Evolutionary conservation across 2,329 filamentous ascomycete species (phyloP), one percentile per base, ranked within the genome.

Genomic region (Xylaria sp.): DNA sequence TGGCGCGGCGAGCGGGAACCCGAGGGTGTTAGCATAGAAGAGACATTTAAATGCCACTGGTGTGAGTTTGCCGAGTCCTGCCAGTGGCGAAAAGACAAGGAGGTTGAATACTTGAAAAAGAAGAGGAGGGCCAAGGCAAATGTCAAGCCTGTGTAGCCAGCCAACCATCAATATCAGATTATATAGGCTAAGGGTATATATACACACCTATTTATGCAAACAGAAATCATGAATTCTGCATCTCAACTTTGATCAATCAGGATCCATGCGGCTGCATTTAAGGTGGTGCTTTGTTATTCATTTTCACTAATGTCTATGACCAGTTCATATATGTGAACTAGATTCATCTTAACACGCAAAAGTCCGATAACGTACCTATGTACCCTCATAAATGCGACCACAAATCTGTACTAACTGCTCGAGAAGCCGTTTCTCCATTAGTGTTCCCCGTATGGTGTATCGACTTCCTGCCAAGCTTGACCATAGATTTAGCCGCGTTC

Each of bases 51-150:
- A 78, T 98, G 95, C 77, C 82, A 88, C 22, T 88, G 85, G 27
- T 98, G 95, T 75, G 93, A 97, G 71, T 97, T 97, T 77, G 87
- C 85, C 0, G 89, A 92, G 2, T 84, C 82, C 1, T 98, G 95
- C 77, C 85, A 86, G 13, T 98, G 95, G 95, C 84, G 94, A 42
- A 83, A 86, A 72, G 83, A 84, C 11, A 90, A 92, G 78, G 88
- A 94, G 61, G 84, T 88, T 67, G 88, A 91, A 75, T 70, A 73
- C 29, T 47, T 75, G 38, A 69, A 59, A 36, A 72, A 69, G 56
- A 73, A 68, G 54, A 65, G 63, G 31, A 65, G 47, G n/a, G 33
- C 31, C 5, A 62, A 53, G 38, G n/a, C 59, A 9, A 47, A n/a
- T 29, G 44, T 5, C 3, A n/a, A 36, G 13, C 6, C 29, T 4